A percentile compares a stretch with the other conserved stretches of the same genome.
Evolutionary conservation across 2,329 filamentous ascomycete genomes (phyloP).

Genomic region (Cercospora sp.): DNA sequence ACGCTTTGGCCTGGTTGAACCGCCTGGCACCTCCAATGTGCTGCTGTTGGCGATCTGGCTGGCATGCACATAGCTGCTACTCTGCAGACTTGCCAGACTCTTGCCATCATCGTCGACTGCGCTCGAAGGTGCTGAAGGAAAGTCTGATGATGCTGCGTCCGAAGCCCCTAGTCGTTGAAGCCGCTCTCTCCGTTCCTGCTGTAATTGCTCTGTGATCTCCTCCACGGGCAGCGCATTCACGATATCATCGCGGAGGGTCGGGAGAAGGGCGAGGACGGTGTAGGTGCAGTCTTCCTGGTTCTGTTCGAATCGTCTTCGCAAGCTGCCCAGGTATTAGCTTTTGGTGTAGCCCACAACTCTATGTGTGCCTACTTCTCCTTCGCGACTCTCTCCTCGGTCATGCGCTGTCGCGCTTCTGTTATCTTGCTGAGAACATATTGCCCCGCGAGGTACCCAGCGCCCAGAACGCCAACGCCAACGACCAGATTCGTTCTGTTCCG

Average conservation of each 20-base stretch:
- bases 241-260: conserved; percentile 87
- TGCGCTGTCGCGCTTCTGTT: conserved; percentile 88
- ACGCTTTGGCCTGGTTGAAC: conserved; percentile 61
- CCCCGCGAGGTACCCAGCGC: conserved; percentile 85
- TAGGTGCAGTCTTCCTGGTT: conserved; percentile 99
- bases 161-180: conserved; percentile 51
- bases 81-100: conserved; percentile 72
- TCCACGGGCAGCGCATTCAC: conserved; percentile 87
- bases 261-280: conserved; percentile 91
- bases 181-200: conserved; percentile 83
- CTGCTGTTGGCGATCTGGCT: conserved; percentile 65
- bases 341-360: neutral
- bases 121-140: conserved; percentile 62
- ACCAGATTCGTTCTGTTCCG: conserved; percentile 89
- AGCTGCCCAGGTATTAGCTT: conserved; percentile 53
- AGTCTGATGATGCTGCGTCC: conserved; percentile 59
- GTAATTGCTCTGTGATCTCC: conserved; percentile 86
- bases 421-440: conserved; percentile 93
- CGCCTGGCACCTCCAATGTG: conserved; percentile 21
- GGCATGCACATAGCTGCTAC: conserved; percentile 79
- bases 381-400: conserved; percentile 92
- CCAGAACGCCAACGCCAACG: conserved; percentile 81
- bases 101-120: conserved; percentile 79
- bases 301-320: conserved; percentile 94
- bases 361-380: conserved; percentile 80